Base-by-base conservation (phyloP, 2,329 filamentous ascomycete species). In the Cladophialophora chaetospira region DNA sequence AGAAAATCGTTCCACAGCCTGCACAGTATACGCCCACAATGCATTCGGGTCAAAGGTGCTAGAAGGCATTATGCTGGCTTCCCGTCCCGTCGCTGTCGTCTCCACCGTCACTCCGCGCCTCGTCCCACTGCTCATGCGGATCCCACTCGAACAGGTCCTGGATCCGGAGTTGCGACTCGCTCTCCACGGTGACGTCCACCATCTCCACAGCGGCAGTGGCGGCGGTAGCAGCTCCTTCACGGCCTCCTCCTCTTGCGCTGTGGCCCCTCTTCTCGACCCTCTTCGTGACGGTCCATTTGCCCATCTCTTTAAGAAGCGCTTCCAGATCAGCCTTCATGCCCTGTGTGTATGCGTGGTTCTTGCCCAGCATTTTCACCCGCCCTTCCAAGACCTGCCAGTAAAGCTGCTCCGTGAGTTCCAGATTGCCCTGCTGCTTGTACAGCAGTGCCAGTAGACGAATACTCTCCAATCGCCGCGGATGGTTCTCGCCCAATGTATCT, bases 341-440 rank as follows among this genome's bases (percentile, higher is more conserved):
- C 17, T 49, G 44, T n/a, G 62, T 63, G 31, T 50, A 63, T 23
- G 38, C 19, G 49, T 64, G 62, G 33, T 60, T 59, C 10, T 51
- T 40, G 35, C 62, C 62, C 9, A 63, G 55, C 60, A 64, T 64
- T 25, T 60, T 59, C 38, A 63, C 49, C 19, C 62, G 56, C 9
- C 62, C 62, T 10, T 63, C 60, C 17, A 63, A 44, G 19, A 64
- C 58, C 17, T 52, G 35, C 62, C 62, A 64, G 55, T 61, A 63
- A 2, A 61, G 28, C 3, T 40, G 26, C 46, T 64, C 62, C 13
- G 53, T 47, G 23, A 33, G 21, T 25, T 55, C 55, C 13, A 48
- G 21, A 2, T 46, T 25, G 17, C 51, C 56, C 5, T 46, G 50
- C 21, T 49, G 38, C 43, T 58, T 40, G 42, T 58, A 56, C 47